phyloP scores from a whole-genome alignment of 2,329 filamentous ascomycete genomes.

The Hypoxylon sp. region DNA sequence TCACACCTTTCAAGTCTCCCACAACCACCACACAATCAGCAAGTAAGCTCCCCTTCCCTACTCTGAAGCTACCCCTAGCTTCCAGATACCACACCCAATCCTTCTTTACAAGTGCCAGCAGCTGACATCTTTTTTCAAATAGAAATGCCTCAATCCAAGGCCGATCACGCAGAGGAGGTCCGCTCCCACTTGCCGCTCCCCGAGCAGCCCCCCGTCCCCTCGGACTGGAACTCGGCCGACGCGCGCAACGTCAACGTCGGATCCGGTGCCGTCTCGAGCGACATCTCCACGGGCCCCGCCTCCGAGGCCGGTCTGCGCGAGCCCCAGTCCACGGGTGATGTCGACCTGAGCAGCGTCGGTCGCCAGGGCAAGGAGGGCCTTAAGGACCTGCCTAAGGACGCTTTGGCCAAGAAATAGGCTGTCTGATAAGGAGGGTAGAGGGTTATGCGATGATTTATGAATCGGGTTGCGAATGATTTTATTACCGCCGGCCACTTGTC shows the following conservation, averaged over 20 bases:
- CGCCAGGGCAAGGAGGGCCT: conserved; percentile 72
- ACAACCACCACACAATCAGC: conserved; percentile 13
- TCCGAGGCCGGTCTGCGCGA: conserved; percentile 66
- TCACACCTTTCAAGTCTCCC: background rate
- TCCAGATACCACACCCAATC: background rate
- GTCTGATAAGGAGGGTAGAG: conserved; percentile 4
- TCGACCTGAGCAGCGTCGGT: conserved; percentile 70
- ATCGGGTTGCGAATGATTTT: too few species aligned
- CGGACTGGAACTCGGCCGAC: conserved; percentile 82
- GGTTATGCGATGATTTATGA: background rate
- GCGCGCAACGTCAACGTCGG: conserved; percentile 76
- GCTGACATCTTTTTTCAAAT: background rate
- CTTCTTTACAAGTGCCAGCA: background rate
- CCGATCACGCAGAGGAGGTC: conserved; percentile 73
- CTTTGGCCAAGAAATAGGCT: conserved; percentile 51
- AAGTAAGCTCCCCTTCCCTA: conserved; percentile 12
- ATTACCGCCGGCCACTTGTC: too few species aligned
- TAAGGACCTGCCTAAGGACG: conserved; percentile 69
- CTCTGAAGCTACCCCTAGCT: background rate
- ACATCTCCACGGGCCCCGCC: conserved; percentile 63
- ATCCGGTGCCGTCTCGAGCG: conserved; percentile 66
- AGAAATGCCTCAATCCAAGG: conserved; percentile 65
- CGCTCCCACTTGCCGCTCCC: conserved; percentile 82
- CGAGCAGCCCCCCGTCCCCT: conserved; percentile 79
- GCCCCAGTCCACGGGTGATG: conserved; percentile 68